A percentile compares a stretch with the other conserved stretches of the same genome.
phyloP scores from a whole-genome alignment of 139 green algal species.

The Monoraphidium neglectum region DNA sequence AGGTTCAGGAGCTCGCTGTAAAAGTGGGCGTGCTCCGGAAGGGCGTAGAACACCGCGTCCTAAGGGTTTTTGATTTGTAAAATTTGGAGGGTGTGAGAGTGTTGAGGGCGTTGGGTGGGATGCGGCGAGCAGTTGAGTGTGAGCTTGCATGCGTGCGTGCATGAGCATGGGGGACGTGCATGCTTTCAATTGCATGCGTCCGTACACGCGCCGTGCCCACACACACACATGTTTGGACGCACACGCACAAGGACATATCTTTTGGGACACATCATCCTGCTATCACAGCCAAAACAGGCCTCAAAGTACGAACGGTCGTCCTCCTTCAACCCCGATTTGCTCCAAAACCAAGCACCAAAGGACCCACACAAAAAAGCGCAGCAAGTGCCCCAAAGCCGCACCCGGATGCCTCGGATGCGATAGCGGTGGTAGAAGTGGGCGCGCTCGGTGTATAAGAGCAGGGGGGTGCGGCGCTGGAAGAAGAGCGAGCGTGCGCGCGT shows the following conservation, averaged over 20 bases:
- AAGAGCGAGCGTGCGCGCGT: conserved; percentile 75
- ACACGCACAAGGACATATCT: too few species aligned
- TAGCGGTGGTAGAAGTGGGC: conserved; percentile 94
- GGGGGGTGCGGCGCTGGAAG: conserved; percentile 58
- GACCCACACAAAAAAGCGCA: conserved; percentile 7
- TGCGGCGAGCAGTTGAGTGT: too few species aligned
- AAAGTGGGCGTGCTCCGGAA: conserved; percentile 80
- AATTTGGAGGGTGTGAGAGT: not conserved
- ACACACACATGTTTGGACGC: too few species aligned
- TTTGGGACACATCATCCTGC: too few species aligned
- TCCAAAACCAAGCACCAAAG: not conserved
- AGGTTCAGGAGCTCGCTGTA: conserved; percentile 86
- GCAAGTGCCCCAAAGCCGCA: conserved; percentile 21
- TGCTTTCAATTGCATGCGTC: too few species aligned
- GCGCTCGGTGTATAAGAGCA: conserved; percentile 96
- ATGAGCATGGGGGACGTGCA: too few species aligned
- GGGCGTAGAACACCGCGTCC: conserved; percentile 86
- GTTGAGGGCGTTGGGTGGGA: too few species aligned
- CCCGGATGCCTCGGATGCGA: conserved; percentile 74
- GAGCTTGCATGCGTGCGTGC: too few species aligned
- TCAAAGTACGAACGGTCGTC: too few species aligned
- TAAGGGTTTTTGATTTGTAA: conserved; percentile 17
- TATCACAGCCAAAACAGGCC: too few species aligned
- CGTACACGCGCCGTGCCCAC: too few species aligned
- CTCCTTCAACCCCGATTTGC: too few species aligned